Conservation (phyloP, 192 early-diverging fungal species). For the Backusella australiensis region DNA sequence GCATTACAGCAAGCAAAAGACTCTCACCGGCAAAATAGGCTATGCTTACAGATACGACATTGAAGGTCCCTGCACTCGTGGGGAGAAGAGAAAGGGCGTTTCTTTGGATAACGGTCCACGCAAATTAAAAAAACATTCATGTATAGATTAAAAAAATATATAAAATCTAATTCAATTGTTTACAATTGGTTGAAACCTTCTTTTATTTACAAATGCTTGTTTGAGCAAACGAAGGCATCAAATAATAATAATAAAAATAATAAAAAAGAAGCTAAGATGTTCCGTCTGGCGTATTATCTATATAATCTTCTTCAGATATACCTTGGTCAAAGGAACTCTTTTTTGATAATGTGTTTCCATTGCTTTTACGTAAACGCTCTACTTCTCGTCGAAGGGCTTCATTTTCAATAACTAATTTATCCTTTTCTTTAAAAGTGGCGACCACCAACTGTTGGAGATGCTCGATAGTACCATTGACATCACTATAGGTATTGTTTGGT, state of each 20-base stretch:
- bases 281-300: not conserved
- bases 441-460: conserved; percentile 18
- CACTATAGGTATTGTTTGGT: not conserved
- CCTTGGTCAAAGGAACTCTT: not conserved
- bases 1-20: not conserved
- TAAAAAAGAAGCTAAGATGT: not conserved
- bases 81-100: not conserved
- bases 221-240: not conserved
- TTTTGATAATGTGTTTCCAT: not conserved
- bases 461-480: not conserved
- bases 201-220: not conserved
- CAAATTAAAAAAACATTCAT: not conserved
- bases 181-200: not conserved
- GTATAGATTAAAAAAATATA: not conserved
- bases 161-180: too few species aligned
- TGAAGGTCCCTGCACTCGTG: not conserved
- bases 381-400: conserved; percentile 19
- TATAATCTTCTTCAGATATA: not conserved
- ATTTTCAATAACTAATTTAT: conserved; percentile 13
- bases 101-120: not conserved
- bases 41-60: conserved; percentile 3
- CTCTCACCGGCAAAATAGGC: not conserved
- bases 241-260: not conserved
- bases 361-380: conserved; percentile 12
- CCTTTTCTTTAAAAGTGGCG: conserved; percentile 11